These are phyloP conservation scores for Cardamine occulta DNA, from an alignment of 345 rosid genomes.

Conservation along the genomic window DNA sequence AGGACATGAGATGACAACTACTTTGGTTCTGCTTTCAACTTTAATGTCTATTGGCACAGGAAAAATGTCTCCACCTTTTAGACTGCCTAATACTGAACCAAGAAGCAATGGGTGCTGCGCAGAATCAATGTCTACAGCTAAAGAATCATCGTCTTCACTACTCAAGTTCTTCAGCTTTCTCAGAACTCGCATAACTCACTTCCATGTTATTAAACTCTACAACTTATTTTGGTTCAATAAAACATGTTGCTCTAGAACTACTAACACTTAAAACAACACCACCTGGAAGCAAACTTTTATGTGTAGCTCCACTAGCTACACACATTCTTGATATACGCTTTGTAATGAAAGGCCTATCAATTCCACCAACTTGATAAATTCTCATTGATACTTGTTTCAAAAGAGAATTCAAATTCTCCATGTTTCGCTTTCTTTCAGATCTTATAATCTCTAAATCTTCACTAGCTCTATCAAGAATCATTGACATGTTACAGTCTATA, in stretches of 20 bases:
- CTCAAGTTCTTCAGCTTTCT: constrained; percentile 67
- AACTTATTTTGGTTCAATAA: constrained; percentile 84
- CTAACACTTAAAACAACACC: constrained; percentile 72
- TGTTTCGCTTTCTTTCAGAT: constrained; percentile 71
- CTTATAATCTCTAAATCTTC: constrained; percentile 85
- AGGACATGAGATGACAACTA: constrained; percentile 91
- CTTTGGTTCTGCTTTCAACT: constrained; percentile 64
- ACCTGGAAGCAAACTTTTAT: constrained; percentile 64
- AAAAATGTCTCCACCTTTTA: constrained; percentile 45
- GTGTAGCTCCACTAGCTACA: constrained; percentile 74
- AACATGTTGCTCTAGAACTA: constrained; percentile 85
- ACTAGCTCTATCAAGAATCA: constrained; percentile 85
- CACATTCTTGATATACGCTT: constrained; percentile 82
- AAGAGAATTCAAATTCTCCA: constrained; percentile 61
- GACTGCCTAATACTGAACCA: constrained; percentile 46
- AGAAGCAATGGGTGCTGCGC: constrained; percentile 79
- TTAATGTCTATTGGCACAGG: constrained; percentile 91
- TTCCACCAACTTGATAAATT: constrained; percentile 74
- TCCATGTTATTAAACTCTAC: constrained; percentile 92
- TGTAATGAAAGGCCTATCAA: constrained; percentile 68
- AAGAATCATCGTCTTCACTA: constrained; percentile 32
- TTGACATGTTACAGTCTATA: constrained; percentile 69
- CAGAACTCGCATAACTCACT: constrained; percentile 67
- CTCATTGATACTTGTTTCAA: constrained; percentile 60
- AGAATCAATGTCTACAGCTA: constrained; percentile 68